Base-by-base conservation (phyloP, 2,329 filamentous ascomycete species). In the Bipolaris oryzae region DNA sequence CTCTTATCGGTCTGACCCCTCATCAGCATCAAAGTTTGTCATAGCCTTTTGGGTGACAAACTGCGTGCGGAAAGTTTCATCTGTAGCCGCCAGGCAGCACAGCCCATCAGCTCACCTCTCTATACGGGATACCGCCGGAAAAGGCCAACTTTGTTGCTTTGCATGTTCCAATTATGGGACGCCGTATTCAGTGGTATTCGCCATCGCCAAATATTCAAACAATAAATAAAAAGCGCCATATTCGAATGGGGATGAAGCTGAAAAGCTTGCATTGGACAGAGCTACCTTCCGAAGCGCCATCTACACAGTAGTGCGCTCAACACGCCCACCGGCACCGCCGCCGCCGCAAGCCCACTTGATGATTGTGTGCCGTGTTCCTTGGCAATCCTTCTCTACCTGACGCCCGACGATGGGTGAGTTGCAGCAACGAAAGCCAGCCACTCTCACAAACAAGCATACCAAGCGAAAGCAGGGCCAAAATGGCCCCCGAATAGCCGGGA, bases 371-470 rank as follows among this genome's bases (percentile, higher is more conserved):
- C 48, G 51, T 48, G 23, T 28, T 28, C 16, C 55, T 58, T 60
- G 50, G 50, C 57, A 46, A 54, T 43, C 28, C n/a, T 33, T 20
- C 15, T 20, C 15, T 25, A 28, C 28, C 47, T 25, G 45, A 47
- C 42, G 50, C 23, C 46, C 34, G 33, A 39, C 38, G 20, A 51
- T 25, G 31, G 48, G 46, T 53, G 33, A 33, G 25, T 35, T 38
- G 18, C 16, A 13, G 50, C 50, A 38, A n/a, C 35, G 21, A 33
- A 31, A 16, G 38, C 34, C 43, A 49, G 38, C 52, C 48, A 53
- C 46, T 49, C n/a, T 46, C 21, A 41, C 44, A 39, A 21, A 67
- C 28, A 4, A 70, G 68, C 3, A 73, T 63, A 0, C 37, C 35
- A 62, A 47, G 50, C 58, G 55, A 63, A 50, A 39, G 38, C 45